phyloP scores from a whole-genome alignment of 176 grass and related monocot genomes.

The Lolium rigidum region DNA sequence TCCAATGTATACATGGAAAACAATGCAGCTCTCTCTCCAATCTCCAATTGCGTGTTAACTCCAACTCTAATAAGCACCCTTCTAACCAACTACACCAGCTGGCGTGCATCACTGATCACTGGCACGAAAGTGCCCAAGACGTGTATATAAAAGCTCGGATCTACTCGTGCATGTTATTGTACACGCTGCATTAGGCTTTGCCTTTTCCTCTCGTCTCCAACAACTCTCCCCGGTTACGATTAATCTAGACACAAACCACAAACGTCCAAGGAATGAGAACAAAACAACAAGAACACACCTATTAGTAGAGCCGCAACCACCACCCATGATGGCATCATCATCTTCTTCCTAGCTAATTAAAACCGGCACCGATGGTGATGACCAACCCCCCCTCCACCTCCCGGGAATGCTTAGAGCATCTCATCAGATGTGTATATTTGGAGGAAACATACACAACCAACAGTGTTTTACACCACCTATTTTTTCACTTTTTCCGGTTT shows the following conservation, averaged over 20 bases:
- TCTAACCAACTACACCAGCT: neutral
- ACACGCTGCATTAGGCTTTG: neutral
- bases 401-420: neutral
- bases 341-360: slow-evolving; percentile 25
- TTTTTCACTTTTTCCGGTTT: no score
- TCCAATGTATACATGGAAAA: neutral
- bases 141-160: neutral
- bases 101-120: neutral
- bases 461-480: no score
- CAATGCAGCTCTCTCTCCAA: neutral
- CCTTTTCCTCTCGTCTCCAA: slow-evolving; percentile 31
- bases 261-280: slow-evolving; percentile 47
- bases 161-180: slow-evolving; percentile 23
- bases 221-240: slow-evolving; percentile 17
- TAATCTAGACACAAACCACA: neutral
- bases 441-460: no score
- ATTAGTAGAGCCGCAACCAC: neutral
- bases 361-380: slow-evolving; percentile 30
- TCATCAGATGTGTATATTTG: no score
- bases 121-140: no score
- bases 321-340: neutral
- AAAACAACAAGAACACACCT: neutral
- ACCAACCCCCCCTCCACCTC: neutral
- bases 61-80: neutral
- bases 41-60: neutral